Conservation (phyloP, 768 basidiomycete genomes). For the Pilatotrama ljubarskyi region DNA sequence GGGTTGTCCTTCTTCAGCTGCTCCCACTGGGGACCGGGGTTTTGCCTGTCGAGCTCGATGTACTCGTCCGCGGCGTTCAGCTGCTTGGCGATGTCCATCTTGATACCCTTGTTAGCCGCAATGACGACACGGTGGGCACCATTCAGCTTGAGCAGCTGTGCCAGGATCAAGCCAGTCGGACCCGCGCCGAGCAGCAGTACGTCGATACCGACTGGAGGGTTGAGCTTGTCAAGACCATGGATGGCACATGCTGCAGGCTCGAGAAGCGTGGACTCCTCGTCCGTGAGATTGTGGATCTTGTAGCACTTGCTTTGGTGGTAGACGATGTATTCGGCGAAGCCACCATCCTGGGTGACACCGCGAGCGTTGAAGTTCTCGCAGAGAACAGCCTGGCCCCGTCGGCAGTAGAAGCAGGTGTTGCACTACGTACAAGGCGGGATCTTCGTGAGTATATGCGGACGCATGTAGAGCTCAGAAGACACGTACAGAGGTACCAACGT, state of each 20-base stretch:
- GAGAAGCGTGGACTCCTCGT: slow-evolving; percentile 85
- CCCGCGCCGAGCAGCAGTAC: slow-evolving; percentile 86
- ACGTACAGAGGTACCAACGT: slow-evolving; percentile 71
- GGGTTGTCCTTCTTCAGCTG: slow-evolving; percentile 80
- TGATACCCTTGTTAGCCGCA: slow-evolving; percentile 88
- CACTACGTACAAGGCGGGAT: slow-evolving; percentile 48
- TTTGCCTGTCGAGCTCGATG: slow-evolving; percentile 76
- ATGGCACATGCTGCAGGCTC: slow-evolving; percentile 92
- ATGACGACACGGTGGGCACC: slow-evolving; percentile 81
- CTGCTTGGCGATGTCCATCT: slow-evolving; percentile 83
- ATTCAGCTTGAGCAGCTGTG: slow-evolving; percentile 85
- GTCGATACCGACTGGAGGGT: slow-evolving; percentile 79
- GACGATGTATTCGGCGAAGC: slow-evolving; percentile 87
- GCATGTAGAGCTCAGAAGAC: background rate
- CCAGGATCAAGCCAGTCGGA: slow-evolving; percentile 85
- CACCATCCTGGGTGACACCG: slow-evolving; percentile 81
- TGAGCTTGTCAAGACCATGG: slow-evolving; percentile 88
- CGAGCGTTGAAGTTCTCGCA: slow-evolving; percentile 85
- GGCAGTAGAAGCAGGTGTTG: slow-evolving; percentile 84
- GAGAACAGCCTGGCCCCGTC: slow-evolving; percentile 74
- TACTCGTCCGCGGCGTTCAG: slow-evolving; percentile 84
- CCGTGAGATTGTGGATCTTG: slow-evolving; percentile 83
- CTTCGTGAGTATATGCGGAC: background rate
- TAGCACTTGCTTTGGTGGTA: slow-evolving; percentile 80
- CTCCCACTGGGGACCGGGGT: slow-evolving; percentile 78